Percentiles rank a stretch among this genome's conserved stretches.
Conservation (phyloP, 352 stramenopile genomes). For the Ophiocytium majus region DNA sequence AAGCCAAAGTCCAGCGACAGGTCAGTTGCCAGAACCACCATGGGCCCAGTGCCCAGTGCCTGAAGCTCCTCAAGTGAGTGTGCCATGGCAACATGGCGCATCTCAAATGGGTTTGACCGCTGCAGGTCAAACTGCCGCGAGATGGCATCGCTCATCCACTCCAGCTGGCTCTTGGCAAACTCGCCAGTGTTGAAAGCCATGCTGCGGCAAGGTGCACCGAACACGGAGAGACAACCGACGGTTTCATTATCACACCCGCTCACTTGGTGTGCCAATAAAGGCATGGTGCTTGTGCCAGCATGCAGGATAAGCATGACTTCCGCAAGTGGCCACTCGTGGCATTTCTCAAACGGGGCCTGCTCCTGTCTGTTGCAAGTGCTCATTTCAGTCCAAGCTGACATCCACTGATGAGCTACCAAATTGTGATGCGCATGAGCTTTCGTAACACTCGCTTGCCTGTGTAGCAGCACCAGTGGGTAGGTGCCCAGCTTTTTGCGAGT, state of each 20-base stretch:
- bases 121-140: constrained; percentile 50
- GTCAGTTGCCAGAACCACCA: constrained; percentile 56
- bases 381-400: no score
- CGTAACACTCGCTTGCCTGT: constrained; percentile 24
- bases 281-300: no score
- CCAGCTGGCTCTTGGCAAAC: constrained; percentile 55
- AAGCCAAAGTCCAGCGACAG: constrained; percentile 56
- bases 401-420: no score
- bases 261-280: no score
- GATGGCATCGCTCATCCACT: constrained; percentile 53
- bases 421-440: no score
- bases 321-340: no score
- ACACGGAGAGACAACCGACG: no score
- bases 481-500: constrained; percentile 33
- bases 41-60: constrained; percentile 25
- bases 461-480: constrained; percentile 50
- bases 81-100: constrained; percentile 48
- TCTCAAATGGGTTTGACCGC: constrained; percentile 48
- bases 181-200: constrained; percentile 56
- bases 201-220: no score
- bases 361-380: no score
- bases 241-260: no score
- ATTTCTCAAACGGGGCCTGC: no score
- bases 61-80: constrained; percentile 52
- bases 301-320: no score